Evolutionary conservation across 2,329 filamentous ascomycete species (phyloP), one percentile per base, ranked within the genome.

Genomic region (Leptographium wingfieldii): DNA sequence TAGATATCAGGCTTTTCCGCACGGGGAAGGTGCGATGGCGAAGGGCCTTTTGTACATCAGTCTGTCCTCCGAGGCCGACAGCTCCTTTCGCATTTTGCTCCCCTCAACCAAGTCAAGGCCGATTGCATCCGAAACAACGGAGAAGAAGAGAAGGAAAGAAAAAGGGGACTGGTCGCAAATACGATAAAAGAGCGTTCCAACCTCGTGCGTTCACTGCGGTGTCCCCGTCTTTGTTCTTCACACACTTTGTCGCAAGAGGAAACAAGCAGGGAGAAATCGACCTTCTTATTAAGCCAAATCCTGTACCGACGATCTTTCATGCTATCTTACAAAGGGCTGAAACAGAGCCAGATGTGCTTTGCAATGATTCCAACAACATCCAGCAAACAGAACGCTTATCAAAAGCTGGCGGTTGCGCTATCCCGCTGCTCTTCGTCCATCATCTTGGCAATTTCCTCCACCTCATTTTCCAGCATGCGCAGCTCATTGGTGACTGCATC

Each of bases 361-460:
- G 1, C 16, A 46, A 19, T 3, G 43, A 19, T 35, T 35, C 33
- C 33, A 35, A 35, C 3, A 9, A 9, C 33, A 35, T 35, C 43
- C 6, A 46, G 43, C 43, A 19, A 14, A 3, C 43, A 19, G 16
- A 11, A 5, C 43, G 43, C 16, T 40, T 16, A 11, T 53, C 27
- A 27, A 53, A 14, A n/a, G 16, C n/a, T 14, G 5, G 35, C 25
- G 22, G n/a, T 3, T n/a, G 10, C 33, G 43, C 43, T 38, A 6
- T 56, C 52, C 10, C 35, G 59, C 55, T 63, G 60, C 46, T 66
- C 64, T 16, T 63, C 60, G n/a, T 63, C 63, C 64, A 66, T 66
- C 60, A 65, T 66, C 51, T 62, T 60, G 27, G 62, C 62, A 33
- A 66, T 63, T n/a, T 61, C 63, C 10, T 64, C 64, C 0, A 66